These are phyloP conservation scores for Adansonia digitata DNA, from an alignment of 345 rosid species.

Conservation along the genomic window DNA sequence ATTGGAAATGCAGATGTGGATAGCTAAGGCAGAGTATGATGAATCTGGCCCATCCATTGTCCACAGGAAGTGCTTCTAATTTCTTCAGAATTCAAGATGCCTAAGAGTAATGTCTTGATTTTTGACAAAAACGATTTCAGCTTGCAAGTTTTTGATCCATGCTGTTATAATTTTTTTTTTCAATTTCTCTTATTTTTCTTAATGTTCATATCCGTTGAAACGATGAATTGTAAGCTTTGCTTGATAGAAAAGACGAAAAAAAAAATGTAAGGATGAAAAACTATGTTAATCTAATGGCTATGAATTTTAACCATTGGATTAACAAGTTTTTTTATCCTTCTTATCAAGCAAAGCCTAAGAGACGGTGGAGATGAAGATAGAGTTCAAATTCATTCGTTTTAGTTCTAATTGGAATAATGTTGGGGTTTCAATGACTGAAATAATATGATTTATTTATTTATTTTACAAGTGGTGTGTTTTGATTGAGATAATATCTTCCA, in stretches of 20 bases:
- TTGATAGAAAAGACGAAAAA: neutral
- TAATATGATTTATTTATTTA: neutral
- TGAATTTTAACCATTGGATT: neutral
- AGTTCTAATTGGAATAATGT: neutral
- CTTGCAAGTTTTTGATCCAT: conserved; percentile 10
- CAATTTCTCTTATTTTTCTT: neutral
- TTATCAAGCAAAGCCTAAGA: neutral
- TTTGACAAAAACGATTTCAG: conserved; percentile 5
- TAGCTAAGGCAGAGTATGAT: conserved; percentile 60
- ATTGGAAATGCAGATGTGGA: conserved; percentile 48
- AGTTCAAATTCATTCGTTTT: conserved; percentile 23
- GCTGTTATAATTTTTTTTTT: conserved; percentile 1
- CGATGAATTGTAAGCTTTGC: conserved; percentile 4
- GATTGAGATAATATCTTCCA: too few relatives aligned
- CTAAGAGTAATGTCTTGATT: neutral
- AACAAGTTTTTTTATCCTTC: neutral
- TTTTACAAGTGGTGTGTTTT: neutral
- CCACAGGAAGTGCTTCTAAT: conserved; percentile 67
- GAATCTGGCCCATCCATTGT: conserved; percentile 65
- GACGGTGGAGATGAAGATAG: conserved; percentile 5
- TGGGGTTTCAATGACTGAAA: too few relatives aligned
- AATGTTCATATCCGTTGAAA: conserved; percentile 1
- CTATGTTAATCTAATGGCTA: neutral
- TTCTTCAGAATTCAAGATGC: conserved; percentile 22
- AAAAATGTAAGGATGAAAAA: neutral